Base-by-base conservation (phyloP, 768 basidiomycete species). In the Auricularia auricula-judae region DNA sequence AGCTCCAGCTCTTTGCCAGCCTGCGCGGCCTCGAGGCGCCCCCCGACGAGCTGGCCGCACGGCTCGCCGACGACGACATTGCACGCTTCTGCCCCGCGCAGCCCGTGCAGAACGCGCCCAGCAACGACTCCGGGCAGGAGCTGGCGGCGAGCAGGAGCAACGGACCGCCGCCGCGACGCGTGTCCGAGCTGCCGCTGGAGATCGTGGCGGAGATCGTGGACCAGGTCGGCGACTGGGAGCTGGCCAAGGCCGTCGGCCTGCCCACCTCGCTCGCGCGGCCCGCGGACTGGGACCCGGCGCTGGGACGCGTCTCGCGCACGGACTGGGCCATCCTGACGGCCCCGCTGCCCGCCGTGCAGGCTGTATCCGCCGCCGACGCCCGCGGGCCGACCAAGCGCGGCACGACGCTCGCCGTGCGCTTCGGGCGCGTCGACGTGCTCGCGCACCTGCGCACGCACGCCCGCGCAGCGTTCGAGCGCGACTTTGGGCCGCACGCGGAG, bases 141-240 rank as follows among this genome's bases (percentile, higher is more conserved):
- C 14, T 5, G 18, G 5, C 29, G 29, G 29, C 29, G 29, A 29
- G 7, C 47, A 51, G 47, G 21, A 18, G 23, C 23, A 4, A 7
- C 56, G 14, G 4, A 21, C 11, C 56, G 21, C 77, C 72, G 62
- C 74, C 74, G n/a, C 72, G 70, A 66, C 72, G 75, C 0, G 34
- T 44, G 4, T 83, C 83, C 36, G 86, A 88, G 72, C 80, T 93
- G 39, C 90, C 90, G 0, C 78, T 86, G 63, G 91, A 93, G 72
- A 81, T 93, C 47, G 73, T 92, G 34, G 86, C 87, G 10, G 82
- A 87, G 61, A 90, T 92, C 66, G 74, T 92, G 74, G 88, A 92
- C 65, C 83, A 87, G 68, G 73, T 91, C 8, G 89, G 87, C 14
- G 87, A 91, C 72, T 95, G 91, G 90, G 88, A 93, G 69, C 84